Base-by-base conservation (phyloP, 306 rosid genomes). In the Trifolium repens region DNA sequence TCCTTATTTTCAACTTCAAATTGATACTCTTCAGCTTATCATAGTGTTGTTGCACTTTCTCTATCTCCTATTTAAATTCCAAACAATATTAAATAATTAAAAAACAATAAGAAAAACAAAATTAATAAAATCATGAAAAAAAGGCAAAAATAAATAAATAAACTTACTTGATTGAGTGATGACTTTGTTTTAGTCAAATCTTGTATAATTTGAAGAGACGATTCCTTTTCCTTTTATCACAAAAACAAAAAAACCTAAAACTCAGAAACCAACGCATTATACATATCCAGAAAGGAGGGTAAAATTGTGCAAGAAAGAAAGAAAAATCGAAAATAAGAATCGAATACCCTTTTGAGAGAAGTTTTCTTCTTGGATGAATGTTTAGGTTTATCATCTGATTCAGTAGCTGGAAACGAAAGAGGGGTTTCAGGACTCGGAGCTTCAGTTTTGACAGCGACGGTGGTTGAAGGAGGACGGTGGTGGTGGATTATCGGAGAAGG, bases 351-450 rank as follows among this genome's bases (percentile, higher is more conserved):
- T 72, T 80, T 63, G 42, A 67, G 49, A 37, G 66, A 30, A 8
- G 50, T 13, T 71, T 73, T 77, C 30, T 55, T 73, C 24, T 15
- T 27, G 5, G 39, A 58, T 7, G 35, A 8, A 39, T 5, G 43
- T 16, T 80, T 72, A 10, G 75, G 71, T 59, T 69, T 87, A n/a
- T 84, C 86, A 1, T 91, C 91, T 27, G 90, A 85, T 83, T 86
- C 89, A 74, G 87, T 60, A 2, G 77, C 83, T 13, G 79, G 69
- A 67, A 78, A 83, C 1, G 79, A 78, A 24, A 81, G 84, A 64
- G 91, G 93, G n/a, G 93, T 84, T 0, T 70, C 79, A 3, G 87
- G 89, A 61, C 81, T 85, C 2, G 61, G 4, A 73, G 82, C 72
- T 64, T 84, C 62, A 4, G 16, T 67, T 67, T 85, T 83, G 14